Evolutionary conservation across 306 rosid species (phyloP).

Genomic region (Citrullus mucosospermus): DNA sequence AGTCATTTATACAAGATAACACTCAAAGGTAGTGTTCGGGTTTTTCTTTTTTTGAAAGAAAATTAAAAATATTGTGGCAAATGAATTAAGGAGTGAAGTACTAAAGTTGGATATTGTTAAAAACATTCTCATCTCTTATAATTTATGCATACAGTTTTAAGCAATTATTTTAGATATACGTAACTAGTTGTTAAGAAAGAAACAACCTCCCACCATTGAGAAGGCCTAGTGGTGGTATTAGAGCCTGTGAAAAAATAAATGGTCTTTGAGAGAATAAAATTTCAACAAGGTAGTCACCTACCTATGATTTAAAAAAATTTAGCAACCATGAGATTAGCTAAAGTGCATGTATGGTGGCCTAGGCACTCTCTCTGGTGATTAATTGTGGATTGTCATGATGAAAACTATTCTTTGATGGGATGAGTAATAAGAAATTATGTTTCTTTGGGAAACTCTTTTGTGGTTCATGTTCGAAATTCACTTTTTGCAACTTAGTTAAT

Average conservation of each 20-base stretch:
- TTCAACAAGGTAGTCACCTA: neutral
- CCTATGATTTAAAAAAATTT: neutral
- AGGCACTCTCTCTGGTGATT: neutral
- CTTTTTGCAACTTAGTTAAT: neutral
- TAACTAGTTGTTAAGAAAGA: neutral
- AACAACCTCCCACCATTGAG: neutral
- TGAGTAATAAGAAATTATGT: neutral
- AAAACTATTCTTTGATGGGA: neutral
- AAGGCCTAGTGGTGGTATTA: neutral
- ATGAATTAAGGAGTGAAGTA: neutral
- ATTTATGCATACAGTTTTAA: neutral
- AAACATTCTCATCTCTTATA: neutral
- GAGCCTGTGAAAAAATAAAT: neutral
- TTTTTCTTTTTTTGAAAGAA: neutral
- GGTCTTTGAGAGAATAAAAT: neutral
- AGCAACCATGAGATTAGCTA: neutral
- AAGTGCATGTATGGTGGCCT: neutral
- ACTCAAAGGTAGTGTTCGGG: conserved; percentile 53
- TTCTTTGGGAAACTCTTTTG: neutral
- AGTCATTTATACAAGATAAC: conserved; percentile 76
- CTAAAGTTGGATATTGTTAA: neutral
- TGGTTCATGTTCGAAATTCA: neutral
- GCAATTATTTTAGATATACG: neutral
- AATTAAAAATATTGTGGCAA: neutral
- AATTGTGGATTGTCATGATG: neutral